Percentiles rank a stretch among this genome's conserved stretches.
These are phyloP conservation scores for Trichoderma koningiopsis DNA, from an alignment of 2,329 filamentous ascomycete genomes.

Conservation along the genomic window DNA sequence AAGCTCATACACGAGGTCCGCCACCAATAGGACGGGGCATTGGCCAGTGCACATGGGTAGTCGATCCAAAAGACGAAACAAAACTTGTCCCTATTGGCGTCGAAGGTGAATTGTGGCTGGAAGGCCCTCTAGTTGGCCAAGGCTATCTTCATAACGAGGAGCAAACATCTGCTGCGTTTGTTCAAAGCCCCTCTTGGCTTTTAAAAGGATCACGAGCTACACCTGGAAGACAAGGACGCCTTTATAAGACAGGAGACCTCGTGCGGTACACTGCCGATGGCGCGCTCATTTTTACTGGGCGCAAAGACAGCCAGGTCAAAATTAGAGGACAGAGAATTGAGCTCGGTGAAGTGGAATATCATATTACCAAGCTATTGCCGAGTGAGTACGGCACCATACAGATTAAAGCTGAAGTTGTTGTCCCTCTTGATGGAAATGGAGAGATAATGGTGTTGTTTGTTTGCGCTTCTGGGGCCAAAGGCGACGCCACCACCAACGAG, in stretches of 20 bases:
- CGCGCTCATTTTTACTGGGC: slow-evolving; percentile 44
- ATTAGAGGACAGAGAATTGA: slow-evolving; percentile 57
- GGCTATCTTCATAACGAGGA: slow-evolving; percentile 10
- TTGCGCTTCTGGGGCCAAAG: background rate
- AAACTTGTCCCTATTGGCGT: slow-evolving; percentile 21
- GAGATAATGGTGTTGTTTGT: background rate
- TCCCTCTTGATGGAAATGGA: background rate
- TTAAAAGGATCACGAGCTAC: background rate
- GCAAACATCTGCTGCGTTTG: background rate
- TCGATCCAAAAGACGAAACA: background rate
- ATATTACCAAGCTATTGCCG: slow-evolving; percentile 28
- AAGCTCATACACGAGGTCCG: background rate
- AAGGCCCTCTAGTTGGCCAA: slow-evolving; percentile 16
- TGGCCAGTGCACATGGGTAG: slow-evolving; percentile 11
- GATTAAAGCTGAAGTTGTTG: background rate
- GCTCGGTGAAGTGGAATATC: slow-evolving; percentile 34
- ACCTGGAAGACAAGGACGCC: background rate
- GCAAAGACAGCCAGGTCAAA: slow-evolving; percentile 60
- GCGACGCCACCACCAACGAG: background rate
- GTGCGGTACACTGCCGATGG: slow-evolving; percentile 44
- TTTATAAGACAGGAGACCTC: slow-evolving; percentile 52
- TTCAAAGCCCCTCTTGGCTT: background rate
- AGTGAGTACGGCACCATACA: background rate
- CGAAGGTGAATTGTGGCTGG: slow-evolving; percentile 22
- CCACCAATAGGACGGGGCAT: background rate